These are phyloP conservation scores for Oryza longistaminata DNA, from an alignment of 176 grass and related monocot genomes.

Conservation along the genomic window DNA sequence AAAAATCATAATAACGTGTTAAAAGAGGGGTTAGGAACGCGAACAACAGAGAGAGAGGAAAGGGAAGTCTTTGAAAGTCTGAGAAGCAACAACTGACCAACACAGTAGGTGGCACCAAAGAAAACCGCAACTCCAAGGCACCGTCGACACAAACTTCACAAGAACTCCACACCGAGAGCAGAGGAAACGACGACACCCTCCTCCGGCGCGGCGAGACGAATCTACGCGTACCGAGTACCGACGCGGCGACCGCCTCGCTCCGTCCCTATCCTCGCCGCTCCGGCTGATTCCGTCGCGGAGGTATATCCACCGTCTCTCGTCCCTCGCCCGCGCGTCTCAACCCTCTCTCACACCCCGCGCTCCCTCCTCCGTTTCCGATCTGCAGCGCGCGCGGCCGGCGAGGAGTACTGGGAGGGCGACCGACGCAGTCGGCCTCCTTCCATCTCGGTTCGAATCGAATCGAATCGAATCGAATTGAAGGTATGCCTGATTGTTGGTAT, in stretches of 20 bases:
- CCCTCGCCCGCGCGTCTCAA: background rate
- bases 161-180: background rate
- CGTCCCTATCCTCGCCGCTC: conserved; percentile 23
- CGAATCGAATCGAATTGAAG: background rate
- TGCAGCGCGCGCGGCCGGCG: background rate
- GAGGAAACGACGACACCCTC: conserved; percentile 6
- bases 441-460: background rate
- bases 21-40: background rate
- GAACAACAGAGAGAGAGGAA: background rate
- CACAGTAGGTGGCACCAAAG: background rate
- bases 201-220: conserved; percentile 9
- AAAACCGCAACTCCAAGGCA: conserved; percentile 41
- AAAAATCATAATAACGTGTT: background rate
- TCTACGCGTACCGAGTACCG: conserved; percentile 23
- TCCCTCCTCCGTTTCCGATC: background rate
- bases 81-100: background rate
- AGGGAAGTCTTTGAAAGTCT: background rate
- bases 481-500: background rate
- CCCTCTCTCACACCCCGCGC: background rate
- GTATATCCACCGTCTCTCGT: background rate
- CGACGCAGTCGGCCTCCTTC: background rate
- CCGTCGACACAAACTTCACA: background rate
- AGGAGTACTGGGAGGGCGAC: background rate
- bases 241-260: background rate
- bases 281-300: conserved; percentile 25